These are phyloP conservation scores for Amyloporia xantha DNA, from an alignment of 768 basidiomycete genomes.

Conservation along the genomic window DNA sequence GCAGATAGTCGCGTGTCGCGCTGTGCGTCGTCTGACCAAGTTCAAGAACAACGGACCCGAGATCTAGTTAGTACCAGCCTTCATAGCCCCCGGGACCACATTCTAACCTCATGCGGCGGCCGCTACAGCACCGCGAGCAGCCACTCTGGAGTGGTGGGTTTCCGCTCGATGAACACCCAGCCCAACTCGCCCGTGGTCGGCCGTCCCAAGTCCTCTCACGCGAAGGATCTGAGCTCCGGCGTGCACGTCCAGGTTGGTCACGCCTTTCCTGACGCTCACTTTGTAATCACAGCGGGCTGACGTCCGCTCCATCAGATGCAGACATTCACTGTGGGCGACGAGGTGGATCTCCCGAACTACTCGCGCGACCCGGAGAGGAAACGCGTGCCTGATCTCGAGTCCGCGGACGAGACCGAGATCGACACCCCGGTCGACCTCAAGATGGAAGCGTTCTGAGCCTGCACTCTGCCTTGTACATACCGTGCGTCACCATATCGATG, in stretches of 20 bases:
- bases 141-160: background rate
- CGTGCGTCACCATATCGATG: no score
- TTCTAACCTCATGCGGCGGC: background rate
- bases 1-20: conserved; percentile 58
- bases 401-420: conserved; percentile 27
- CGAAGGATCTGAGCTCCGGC: conserved; percentile 38
- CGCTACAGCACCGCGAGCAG: conserved; percentile 4
- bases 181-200: conserved; percentile 22
- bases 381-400: conserved; percentile 60
- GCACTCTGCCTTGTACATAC: background rate
- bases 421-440: conserved; percentile 11
- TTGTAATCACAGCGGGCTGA: background rate
- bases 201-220: conserved; percentile 42
- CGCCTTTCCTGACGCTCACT: conserved; percentile 4
- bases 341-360: conserved; percentile 17
- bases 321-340: conserved; percentile 35
- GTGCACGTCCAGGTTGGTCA: conserved; percentile 49
- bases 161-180: conserved; percentile 29
- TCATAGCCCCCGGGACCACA: background rate
- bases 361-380: conserved; percentile 55
- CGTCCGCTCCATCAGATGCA: conserved; percentile 45
- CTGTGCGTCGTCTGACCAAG: conserved; percentile 59
- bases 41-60: conserved; percentile 44
- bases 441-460: conserved; percentile 11
- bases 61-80: conserved; percentile 39